A percentile compares a stretch with the other conserved stretches of the same genome.
phyloP scores from a whole-genome alignment of 352 stramenopile species.

The Globisporangium rhizosaccharum region DNA sequence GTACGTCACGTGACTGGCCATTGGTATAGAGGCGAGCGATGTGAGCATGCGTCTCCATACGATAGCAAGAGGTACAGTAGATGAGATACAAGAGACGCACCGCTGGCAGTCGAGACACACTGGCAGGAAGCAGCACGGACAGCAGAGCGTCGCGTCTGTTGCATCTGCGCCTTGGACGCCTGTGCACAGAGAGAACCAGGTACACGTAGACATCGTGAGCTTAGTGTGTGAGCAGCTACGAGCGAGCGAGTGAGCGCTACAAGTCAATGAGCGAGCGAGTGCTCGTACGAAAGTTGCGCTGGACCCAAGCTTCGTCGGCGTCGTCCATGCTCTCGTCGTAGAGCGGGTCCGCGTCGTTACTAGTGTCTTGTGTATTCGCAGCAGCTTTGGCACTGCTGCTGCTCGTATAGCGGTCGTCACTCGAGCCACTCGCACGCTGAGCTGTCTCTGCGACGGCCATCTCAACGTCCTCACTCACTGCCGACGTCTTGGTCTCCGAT shows the following conservation, averaged over 20 bases:
- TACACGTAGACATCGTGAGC: no score
- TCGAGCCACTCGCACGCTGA: background rate
- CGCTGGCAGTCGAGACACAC: conserved; percentile 73
- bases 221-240: conserved; percentile 7
- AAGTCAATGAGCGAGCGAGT: background rate
- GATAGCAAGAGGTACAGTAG: background rate
- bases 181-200: background rate
- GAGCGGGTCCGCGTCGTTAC: conserved; percentile 38
- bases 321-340: conserved; percentile 65
- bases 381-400: conserved; percentile 21
- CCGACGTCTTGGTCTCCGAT: background rate
- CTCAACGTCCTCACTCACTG: conserved; percentile 10
- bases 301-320: conserved; percentile 64
- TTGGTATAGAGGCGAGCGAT: background rate
- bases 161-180: conserved; percentile 1
- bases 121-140: conserved; percentile 76
- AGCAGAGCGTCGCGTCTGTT: conserved; percentile 63
- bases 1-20: conserved; percentile 48
- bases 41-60: background rate
- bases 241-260: no score
- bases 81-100: conserved; percentile 13
- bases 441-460: conserved; percentile 15
- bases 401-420: conserved; percentile 4
- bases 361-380: conserved; percentile 22
- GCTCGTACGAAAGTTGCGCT: conserved; percentile 50